These are phyloP conservation scores for Zizania palustris DNA, from an alignment of 202 grass and related monocot genomes.

Conservation along the genomic window DNA sequence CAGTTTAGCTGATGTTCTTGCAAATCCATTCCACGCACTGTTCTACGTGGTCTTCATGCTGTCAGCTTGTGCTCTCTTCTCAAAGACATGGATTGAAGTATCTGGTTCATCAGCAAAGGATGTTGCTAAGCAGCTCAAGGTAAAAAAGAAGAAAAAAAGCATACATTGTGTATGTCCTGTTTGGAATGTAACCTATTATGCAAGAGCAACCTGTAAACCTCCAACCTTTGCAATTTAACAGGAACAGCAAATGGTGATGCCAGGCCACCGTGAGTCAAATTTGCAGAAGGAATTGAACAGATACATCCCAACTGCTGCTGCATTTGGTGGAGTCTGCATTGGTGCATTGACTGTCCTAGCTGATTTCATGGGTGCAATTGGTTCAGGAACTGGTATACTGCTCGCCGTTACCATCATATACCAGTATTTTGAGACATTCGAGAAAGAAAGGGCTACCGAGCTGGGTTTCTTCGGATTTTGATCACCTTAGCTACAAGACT, in stretches of 20 bases:
- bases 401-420: slow-evolving; percentile 79
- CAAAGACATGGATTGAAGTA: slow-evolving; percentile 92
- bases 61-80: slow-evolving; percentile 84
- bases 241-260: slow-evolving; percentile 97
- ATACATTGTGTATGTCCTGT: slow-evolving; percentile 13
- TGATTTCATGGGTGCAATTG: slow-evolving; percentile 85
- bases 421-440: slow-evolving; percentile 79
- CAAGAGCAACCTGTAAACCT: background rate
- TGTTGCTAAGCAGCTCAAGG: slow-evolving; percentile 88
- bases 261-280: slow-evolving; percentile 76
- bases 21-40: slow-evolving; percentile 85
- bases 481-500: slow-evolving; percentile 15
- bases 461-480: slow-evolving; percentile 82
- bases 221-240: slow-evolving; percentile 34
- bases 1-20: slow-evolving; percentile 76
- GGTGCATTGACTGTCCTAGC: slow-evolving; percentile 77
- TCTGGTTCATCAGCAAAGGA: slow-evolving; percentile 87
- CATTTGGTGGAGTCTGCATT: slow-evolving; percentile 76
- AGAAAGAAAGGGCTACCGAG: slow-evolving; percentile 81
- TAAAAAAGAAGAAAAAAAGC: slow-evolving; percentile 32
- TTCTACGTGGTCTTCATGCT: slow-evolving; percentile 90
- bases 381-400: slow-evolving; percentile 75
- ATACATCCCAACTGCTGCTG: slow-evolving; percentile 71
- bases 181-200: slow-evolving; percentile 1
- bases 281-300: slow-evolving; percentile 81